Evolutionary conservation across 495 filamentous ascomycete species (phyloP), one percentile per base, ranked within the genome.

Genomic region (Podospora bellae-mahoneyi): DNA sequence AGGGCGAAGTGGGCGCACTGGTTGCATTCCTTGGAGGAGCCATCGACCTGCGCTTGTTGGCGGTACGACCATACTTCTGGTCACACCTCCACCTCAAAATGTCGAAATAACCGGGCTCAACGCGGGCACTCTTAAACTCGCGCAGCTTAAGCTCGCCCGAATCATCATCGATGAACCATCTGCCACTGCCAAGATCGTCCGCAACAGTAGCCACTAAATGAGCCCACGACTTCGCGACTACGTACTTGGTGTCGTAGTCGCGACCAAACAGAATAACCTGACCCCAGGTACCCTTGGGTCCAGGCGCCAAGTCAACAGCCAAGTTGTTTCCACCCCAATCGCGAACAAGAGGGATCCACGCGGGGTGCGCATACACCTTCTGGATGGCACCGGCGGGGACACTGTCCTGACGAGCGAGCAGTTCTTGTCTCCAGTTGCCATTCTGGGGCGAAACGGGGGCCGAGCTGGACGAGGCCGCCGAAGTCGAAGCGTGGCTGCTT

Each of bases 311-410:
- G 78, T 99, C 95, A 39, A 97, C 88, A 16, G 93, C 93, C 73
- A 99, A 83, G 81, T 94, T 92, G 85, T 99, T 99, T 72, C 95
- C 95, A 73, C 95, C 95, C 95, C 95, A 99, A 77, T 99, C 95
- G 65, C 95, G 91, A 26, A 92, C 94, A 34, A 99, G 84, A 34
- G 95, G 95, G 70, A 99, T 97, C 95, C 95, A 99, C 27, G 88
- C 91, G 4, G 94, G 91, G 75, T 98, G 95, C 15, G 92, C 91
- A 76, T 99, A 99, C 0, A 91, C 91, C 76, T 95, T 96, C 73
- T 96, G 93, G 60, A 98, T 89, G 10, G 93, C 87, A 69, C 88
- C 86, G 3, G 92, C 85, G 20, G 95, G 95, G 70, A 97, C 92
- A 15, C 88, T 97, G 68, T 94, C 92, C 78, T 99, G 95, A 63